A percentile compares a stretch with the other conserved stretches of the same genome.
These are phyloP conservation scores for Purpureocillium lavendulum DNA, from an alignment of 2,329 filamentous ascomycete genomes.

Conservation along the genomic window DNA sequence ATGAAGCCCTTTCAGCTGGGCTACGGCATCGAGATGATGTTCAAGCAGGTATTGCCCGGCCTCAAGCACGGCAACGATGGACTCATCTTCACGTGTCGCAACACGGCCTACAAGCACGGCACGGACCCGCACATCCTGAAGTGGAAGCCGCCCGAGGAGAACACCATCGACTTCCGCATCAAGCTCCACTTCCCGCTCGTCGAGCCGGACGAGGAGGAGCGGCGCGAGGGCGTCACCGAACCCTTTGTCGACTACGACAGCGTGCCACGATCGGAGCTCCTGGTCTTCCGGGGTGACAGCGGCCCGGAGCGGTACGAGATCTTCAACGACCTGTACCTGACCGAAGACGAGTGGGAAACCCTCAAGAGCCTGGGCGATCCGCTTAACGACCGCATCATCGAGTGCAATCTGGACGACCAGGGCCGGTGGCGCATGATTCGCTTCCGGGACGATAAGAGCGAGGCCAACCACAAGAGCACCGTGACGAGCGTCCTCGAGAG, in stretches of 20 bases:
- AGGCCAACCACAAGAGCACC: slow-evolving; percentile 81
- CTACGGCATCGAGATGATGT: slow-evolving; percentile 89
- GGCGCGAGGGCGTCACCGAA: slow-evolving; percentile 54
- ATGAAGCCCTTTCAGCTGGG: slow-evolving; percentile 85
- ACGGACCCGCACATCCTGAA: slow-evolving; percentile 93
- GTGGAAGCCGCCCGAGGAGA: slow-evolving; percentile 94
- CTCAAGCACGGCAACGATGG: slow-evolving; percentile 93
- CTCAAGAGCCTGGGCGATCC: slow-evolving; percentile 67
- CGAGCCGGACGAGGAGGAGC: slow-evolving; percentile 60
- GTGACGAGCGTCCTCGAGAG: slow-evolving; percentile 83
- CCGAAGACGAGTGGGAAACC: slow-evolving; percentile 72
- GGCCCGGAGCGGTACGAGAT: slow-evolving; percentile 47
- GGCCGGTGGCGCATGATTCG: slow-evolving; percentile 79
- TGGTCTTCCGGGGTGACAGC: slow-evolving; percentile 56
- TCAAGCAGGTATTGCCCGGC: slow-evolving; percentile 72
- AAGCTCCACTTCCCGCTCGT: slow-evolving; percentile 65
- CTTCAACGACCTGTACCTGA: slow-evolving; percentile 62
- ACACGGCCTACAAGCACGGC: slow-evolving; percentile 76
- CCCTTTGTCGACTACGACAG: slow-evolving; percentile 72
- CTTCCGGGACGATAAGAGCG: slow-evolving; percentile 85
- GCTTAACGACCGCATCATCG: slow-evolving; percentile 80
- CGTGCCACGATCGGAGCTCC: slow-evolving; percentile 64
- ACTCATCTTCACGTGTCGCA: slow-evolving; percentile 93
- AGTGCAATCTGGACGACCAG: slow-evolving; percentile 73
- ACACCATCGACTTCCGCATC: slow-evolving; percentile 87